Evolutionary conservation across 2,329 filamentous ascomycete species (phyloP), one percentile per base, ranked within the genome.

Genomic region (Aspergillus cejpii): DNA sequence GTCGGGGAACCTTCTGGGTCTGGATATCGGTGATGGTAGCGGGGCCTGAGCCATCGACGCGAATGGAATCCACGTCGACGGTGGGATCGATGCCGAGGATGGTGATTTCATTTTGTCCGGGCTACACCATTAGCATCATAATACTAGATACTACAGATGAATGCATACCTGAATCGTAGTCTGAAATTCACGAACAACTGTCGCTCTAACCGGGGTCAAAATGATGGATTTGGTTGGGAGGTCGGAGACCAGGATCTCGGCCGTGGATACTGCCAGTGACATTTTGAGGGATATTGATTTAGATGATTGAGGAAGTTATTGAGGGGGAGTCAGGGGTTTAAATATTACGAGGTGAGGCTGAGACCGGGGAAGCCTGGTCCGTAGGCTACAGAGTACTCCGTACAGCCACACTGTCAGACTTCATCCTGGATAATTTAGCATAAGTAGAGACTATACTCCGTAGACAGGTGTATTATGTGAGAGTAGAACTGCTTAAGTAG

Each of bases 11-110:
- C 5, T 77, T 66, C 48, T 82, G 75, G 31, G 83, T 74, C 7
- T 76, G 73, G 49, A 85, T 81, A 55, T 85, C 80, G 8, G 75
- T 77, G 54, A 83, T 78, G 40, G 74, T 74, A 6, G 77, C 79
- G 0, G 72, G 59, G n/a, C 78, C 77, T 41, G 72, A 73, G 37
- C 78, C 78, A 53, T 81, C 77, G 26, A 83, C 72, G 52, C 79
- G 79, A 63, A 83, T 76, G 7, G 75, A 78, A 52, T 77, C 69
- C 55, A 76, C 69, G 53, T 80, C 74, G 6, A 75, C 69, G 1
- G 69, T 73, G 2, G 76, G 74, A 6, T 77, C 72, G 28, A 81
- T 61, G 4, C 77, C 79, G 36, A 74, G 61, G 39, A 82, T 73
- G 11, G 71, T 74, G 44, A 83, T 73, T 51, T 80, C 72, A 51